Base-by-base conservation (phyloP, 2,329 filamentous ascomycete species). In the Verticillium tricorpus region DNA sequence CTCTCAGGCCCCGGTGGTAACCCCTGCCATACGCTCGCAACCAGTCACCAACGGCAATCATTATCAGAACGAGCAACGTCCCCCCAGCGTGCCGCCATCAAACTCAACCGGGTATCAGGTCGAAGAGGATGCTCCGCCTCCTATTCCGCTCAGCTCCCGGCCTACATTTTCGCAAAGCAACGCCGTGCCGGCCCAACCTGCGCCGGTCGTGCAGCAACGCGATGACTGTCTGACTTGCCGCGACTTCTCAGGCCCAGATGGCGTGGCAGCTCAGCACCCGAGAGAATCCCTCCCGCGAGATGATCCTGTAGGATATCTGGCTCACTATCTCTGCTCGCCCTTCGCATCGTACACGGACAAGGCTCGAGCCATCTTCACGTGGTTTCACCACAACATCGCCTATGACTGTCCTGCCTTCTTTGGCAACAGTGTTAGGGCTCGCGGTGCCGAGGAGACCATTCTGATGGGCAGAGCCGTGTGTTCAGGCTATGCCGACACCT, bases 321-420 rank as follows among this genome's bases (percentile, higher is more conserved):
- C 93, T 0, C 83, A 85, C 59, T 85, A 90, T 59, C 84, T 98
- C 22, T 96, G 92, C 62, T 80, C 83, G 4, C 89, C 90, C 0
- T 97, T 98, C 71, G 77, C 86, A 1, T 97, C 92, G 0, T 78
- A 80, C 1, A 97, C 94, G 0, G 94, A 98, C 74, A 97, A 97
- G 77, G 94, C 95, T 2, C 85, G 95, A 32, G 92, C 88, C 2
- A 91, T 99, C 63, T 98, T 98, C 72, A 92, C 91, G 1, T 99
- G 95, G 95, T 87, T 93, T 50, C 94, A 98, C 75, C 89, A 98
- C 75, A 98, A 98, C 69, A 88, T 99, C 62, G 83, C 82, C 56
- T 99, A 98, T 73, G 92, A 98, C 72, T 86, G 87, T 0, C 82
- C 85, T 31, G 84, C 88, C 28, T 96, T 97, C 78, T 96, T 96